A percentile compares a stretch with the other conserved stretches of the same genome.
phyloP scores from a whole-genome alignment of 495 filamentous ascomycete species.

The Xylaria acuta region DNA sequence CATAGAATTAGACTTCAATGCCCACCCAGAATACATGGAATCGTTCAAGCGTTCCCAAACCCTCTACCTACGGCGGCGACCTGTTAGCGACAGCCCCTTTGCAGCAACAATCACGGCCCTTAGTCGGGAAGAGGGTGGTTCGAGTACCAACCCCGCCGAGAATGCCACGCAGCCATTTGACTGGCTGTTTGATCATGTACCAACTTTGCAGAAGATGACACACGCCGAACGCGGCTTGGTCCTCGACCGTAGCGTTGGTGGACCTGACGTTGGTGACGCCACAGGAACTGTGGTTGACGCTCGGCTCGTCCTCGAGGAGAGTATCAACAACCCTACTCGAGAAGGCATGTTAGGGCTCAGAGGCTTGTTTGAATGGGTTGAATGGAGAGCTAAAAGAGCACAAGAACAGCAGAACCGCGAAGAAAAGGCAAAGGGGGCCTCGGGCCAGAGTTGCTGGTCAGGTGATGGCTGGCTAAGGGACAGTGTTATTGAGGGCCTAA shows the following conservation, averaged over 20 bases:
- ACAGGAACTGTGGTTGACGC: slow-evolving; percentile 77
- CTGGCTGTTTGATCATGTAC: slow-evolving; percentile 71
- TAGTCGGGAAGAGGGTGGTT: slow-evolving; percentile 52
- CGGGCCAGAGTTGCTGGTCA: slow-evolving; percentile 31
- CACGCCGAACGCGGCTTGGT: slow-evolving; percentile 79
- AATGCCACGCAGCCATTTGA: slow-evolving; percentile 59
- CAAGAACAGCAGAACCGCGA: slow-evolving; percentile 30
- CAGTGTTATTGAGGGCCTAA: slow-evolving; percentile 61
- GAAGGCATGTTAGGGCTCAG: slow-evolving; percentile 78
- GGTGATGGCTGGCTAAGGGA: slow-evolving; percentile 57
- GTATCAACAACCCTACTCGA: slow-evolving; percentile 63
- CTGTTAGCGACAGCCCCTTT: slow-evolving; percentile 74
- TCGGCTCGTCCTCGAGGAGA: slow-evolving; percentile 71
- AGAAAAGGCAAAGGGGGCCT: slow-evolving; percentile 17
- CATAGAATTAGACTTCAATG: slow-evolving; percentile 77
- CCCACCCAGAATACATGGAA: slow-evolving; percentile 66
- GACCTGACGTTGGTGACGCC: slow-evolving; percentile 53
- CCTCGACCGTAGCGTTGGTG: slow-evolving; percentile 57
- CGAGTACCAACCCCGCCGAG: slow-evolving; percentile 27
- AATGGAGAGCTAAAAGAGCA: slow-evolving; percentile 46
- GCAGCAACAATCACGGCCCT: slow-evolving; percentile 74
- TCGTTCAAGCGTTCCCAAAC: slow-evolving; percentile 78
- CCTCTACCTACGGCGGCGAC: slow-evolving; percentile 80
- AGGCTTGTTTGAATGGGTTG: slow-evolving; percentile 83
- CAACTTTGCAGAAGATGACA: slow-evolving; percentile 67